Base-by-base conservation (phyloP, 371 early-diverging fungal genomes). In the Capniomyces stellatus region DNA sequence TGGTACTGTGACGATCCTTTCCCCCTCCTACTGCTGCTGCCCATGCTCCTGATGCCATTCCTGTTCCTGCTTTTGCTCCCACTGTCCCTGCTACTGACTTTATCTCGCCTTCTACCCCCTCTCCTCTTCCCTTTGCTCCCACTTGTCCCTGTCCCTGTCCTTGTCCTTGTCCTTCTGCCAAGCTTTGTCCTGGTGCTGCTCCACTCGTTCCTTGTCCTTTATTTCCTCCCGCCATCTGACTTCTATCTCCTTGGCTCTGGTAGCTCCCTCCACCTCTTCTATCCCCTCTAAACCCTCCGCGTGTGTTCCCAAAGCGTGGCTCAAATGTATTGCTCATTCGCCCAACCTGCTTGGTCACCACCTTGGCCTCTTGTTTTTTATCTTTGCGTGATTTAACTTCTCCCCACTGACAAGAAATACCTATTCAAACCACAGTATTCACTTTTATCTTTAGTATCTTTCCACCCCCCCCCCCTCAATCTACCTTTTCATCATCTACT, bases 361-460 rank as follows among this genome's bases (percentile, higher is more conserved):
- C 62, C 63, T 57, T 64, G 58, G 42, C 62, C 44, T 54, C 64
- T 24, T 50, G 62, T 40, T 54, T 69, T 49, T 73, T 64, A 58
- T 73, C 67, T 63, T 87, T 88, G 66, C 83, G 83, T 57, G 78
- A 75, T 65, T 85, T 85, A 55, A 89, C 92, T 70, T 89, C 89
- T 30, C 83, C 89, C 89, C 92, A 92, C 64, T 86, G 84, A 51
- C 68, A 74, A 19, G 84, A 83, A 62, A 76, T 82, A 54, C 92
- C 91, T 89, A 70, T 52, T 52, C 19, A 27, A 24, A 29, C 2
- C 22, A 51, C 23, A 8, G n/a, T 8, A 43, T n/a, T n/a, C n/a
- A n/a, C n/a, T n/a, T n/a, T n/a, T n/a, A n/a, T n/a, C n/a, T n/a
- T n/a, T n/a, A n/a, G n/a, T n/a, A n/a, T n/a, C n/a, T 35, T 35